These are phyloP conservation scores for Microdochium bolleyi DNA, from an alignment of 2,329 filamentous ascomycete genomes.

Conservation along the genomic window DNA sequence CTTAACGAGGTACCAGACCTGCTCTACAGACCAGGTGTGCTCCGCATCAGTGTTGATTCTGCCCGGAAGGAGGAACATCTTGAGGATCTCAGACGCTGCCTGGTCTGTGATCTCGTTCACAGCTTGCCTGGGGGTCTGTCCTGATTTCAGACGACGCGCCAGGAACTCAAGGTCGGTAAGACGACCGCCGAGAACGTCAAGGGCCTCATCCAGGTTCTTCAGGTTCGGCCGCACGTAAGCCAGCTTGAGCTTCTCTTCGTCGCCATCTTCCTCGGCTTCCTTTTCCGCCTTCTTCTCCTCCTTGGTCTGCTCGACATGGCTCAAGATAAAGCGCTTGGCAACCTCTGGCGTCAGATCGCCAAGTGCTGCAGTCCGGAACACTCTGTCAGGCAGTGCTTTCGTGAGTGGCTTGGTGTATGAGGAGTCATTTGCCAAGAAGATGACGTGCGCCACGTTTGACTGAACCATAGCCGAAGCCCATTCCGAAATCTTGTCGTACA, in stretches of 20 bases:
- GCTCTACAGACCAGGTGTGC: conserved; percentile 68
- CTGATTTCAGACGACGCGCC: conserved; percentile 79
- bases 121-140: conserved; percentile 73
- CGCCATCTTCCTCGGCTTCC: conserved; percentile 18
- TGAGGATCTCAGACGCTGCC: conserved; percentile 81
- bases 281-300: conserved; percentile 34
- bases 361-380: conserved; percentile 79
- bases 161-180: conserved; percentile 95
- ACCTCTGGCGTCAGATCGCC: conserved; percentile 82
- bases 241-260: conserved; percentile 13
- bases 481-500: conserved; percentile 76
- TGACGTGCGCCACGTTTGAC: conserved; percentile 84
- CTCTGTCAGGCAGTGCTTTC: conserved; percentile 81
- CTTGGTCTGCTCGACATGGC: conserved; percentile 44
- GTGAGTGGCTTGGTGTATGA: conserved; percentile 82
- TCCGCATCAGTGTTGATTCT: conserved; percentile 34
- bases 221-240: conserved; percentile 36
- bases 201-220: conserved; percentile 69
- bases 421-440: conserved; percentile 86
- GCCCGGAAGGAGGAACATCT: conserved; percentile 74
- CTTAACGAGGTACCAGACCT: conserved; percentile 86
- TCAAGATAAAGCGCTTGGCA: conserved; percentile 84
- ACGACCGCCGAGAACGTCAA: conserved; percentile 76
- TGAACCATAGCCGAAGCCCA: conserved; percentile 85
- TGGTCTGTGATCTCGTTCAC: conserved; percentile 85